Percentiles rank a stretch among this genome's conserved stretches.
Evolutionary conservation across 306 rosid genomes (phyloP).

Genomic region (Dicorynia guianensis): DNA sequence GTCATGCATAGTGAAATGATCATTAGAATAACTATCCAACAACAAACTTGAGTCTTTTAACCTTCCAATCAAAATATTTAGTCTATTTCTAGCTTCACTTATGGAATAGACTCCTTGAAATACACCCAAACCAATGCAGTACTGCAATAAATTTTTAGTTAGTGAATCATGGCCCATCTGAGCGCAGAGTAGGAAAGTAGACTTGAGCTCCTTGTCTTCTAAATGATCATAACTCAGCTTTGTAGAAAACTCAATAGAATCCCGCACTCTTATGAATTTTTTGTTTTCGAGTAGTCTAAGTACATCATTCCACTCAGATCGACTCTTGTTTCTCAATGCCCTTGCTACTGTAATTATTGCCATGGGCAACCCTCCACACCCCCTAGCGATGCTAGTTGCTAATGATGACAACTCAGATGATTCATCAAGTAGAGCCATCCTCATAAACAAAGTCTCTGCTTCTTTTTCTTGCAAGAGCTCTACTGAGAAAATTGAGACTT

Average conservation of each 20-base stretch:
- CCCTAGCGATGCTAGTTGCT: slow-evolving; percentile 10
- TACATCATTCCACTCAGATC: neutral
- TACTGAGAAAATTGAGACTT: neutral
- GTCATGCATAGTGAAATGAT: slow-evolving; percentile 34
- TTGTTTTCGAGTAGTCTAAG: neutral
- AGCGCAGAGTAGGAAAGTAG: slow-evolving; percentile 44
- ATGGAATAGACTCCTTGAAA: slow-evolving; percentile 16
- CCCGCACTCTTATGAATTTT: neutral
- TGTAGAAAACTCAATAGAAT: neutral
- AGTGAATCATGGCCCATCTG: neutral
- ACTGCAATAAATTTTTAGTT: slow-evolving; percentile 18
- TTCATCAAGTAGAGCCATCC: neutral
- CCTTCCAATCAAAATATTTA: neutral
- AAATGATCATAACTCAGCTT: slow-evolving; percentile 42
- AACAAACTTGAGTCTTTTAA: slow-evolving; percentile 26
- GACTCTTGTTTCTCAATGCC: slow-evolving; percentile 3
- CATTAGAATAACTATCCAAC: slow-evolving; percentile 21
- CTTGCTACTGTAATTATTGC: slow-evolving; percentile 23
- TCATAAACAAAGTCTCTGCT: slow-evolving; percentile 18
- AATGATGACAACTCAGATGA: neutral
- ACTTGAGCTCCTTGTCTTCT: slow-evolving; percentile 31
- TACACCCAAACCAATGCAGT: slow-evolving; percentile 37
- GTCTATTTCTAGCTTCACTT: slow-evolving; percentile 11
- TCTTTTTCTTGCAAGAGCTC: neutral
- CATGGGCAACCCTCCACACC: slow-evolving; percentile 35